Conservation (phyloP, 768 basidiomycete genomes). For the Boletales sp. region DNA sequence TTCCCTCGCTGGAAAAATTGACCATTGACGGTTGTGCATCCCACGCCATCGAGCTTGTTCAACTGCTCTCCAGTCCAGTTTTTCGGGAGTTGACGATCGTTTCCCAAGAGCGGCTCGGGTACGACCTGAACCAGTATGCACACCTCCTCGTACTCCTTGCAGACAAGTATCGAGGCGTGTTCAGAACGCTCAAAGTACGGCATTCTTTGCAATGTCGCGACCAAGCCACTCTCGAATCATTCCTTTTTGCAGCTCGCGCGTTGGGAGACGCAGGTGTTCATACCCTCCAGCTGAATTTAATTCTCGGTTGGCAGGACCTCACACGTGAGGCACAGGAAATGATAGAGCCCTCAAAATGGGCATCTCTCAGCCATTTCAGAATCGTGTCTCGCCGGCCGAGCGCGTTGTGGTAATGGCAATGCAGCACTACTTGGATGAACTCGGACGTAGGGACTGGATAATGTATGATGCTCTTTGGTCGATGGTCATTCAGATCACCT, state of each 20-base stretch:
- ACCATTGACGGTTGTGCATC: constrained; percentile 18
- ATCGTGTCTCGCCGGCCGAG: constrained; percentile 9
- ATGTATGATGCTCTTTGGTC: no score
- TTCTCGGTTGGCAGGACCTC: constrained; percentile 16
- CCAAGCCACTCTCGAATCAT: constrained; percentile 12
- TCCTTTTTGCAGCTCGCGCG: constrained; percentile 15
- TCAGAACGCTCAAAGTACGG: constrained; percentile 17
- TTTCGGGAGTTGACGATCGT: constrained; percentile 16
- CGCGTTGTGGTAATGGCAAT: neutral
- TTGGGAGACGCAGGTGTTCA: constrained; percentile 12
- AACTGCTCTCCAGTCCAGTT: constrained; percentile 14
- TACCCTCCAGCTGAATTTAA: constrained; percentile 12
- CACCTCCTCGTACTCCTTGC: constrained; percentile 19
- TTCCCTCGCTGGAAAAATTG: constrained; percentile 19
- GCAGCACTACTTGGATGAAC: no score
- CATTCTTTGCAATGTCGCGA: constrained; percentile 15
- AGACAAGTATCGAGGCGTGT: constrained; percentile 18
- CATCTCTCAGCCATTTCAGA: constrained; percentile 9
- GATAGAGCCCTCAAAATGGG: constrained; percentile 20
- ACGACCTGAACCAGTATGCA: constrained; percentile 9
- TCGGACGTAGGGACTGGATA: no score
- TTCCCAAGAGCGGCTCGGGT: constrained; percentile 16
- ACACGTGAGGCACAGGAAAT: constrained; percentile 18
- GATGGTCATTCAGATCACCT: no score
- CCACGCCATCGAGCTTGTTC: constrained; percentile 21